These are phyloP conservation scores for Thymus mandschuricus DNA, from an alignment of 257 asterid species.

Conservation along the genomic window DNA sequence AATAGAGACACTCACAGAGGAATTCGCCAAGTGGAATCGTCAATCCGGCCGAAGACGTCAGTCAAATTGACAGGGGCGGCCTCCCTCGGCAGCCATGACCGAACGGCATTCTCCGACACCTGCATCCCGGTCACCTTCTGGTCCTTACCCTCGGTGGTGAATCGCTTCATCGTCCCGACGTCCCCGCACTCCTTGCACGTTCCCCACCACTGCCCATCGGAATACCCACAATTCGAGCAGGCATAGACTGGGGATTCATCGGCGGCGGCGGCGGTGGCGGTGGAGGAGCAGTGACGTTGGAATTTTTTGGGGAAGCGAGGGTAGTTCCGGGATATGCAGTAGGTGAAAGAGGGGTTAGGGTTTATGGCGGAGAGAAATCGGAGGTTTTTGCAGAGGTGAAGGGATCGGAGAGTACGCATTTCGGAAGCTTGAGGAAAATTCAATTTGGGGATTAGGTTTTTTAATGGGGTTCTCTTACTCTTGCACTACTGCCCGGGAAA, in stretches of 20 bases:
- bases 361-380: conserved; percentile 31
- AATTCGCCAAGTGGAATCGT: conserved; percentile 69
- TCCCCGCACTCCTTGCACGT: conserved; percentile 69
- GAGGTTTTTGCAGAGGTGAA: conserved; percentile 48
- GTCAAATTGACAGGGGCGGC: conserved; percentile 60
- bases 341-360: conserved; percentile 32
- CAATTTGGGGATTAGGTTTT: conserved; percentile 39
- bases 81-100: conserved; percentile 69
- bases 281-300: conserved; percentile 35
- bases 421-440: conserved; percentile 31
- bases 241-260: conserved; percentile 54
- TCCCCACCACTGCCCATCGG: conserved; percentile 99
- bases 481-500: conserved; percentile 35
- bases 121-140: conserved; percentile 53
- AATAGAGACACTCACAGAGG: conserved; percentile 58
- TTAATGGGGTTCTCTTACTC: conserved; percentile 13
- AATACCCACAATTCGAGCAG: conserved; percentile 79
- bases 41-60: conserved; percentile 61
- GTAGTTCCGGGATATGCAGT: conserved; percentile 39
- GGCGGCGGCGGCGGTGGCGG: conserved; percentile 37
- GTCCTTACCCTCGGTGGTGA: conserved; percentile 41
- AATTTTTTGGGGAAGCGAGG: conserved; percentile 40
- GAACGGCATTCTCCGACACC: conserved; percentile 54
- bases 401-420: conserved; percentile 60
- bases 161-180: conserved; percentile 68